Conservation (phyloP, 441 rosid genomes). For the Pelargonium citronellum region DNA sequence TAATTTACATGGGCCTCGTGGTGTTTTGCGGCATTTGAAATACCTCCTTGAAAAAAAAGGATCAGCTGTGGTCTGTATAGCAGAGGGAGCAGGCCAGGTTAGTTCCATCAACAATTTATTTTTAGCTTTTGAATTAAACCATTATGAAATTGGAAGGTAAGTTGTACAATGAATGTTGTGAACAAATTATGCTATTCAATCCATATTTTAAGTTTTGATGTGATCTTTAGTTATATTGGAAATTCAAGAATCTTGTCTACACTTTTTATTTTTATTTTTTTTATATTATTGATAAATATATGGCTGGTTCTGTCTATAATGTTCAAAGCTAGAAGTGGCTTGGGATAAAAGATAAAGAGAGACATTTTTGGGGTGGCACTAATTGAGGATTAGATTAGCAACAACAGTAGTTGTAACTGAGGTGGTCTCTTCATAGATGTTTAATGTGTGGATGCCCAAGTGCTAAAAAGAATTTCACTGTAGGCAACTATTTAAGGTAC, state of each 20-base stretch:
- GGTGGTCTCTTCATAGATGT: too few relatives aligned
- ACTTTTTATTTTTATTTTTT: background rate
- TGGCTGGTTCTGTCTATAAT: too few relatives aligned
- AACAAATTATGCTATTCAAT: background rate
- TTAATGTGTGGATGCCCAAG: too few relatives aligned
- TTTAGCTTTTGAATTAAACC: background rate
- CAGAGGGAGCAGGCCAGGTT: conserved; percentile 99
- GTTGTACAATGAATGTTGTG: background rate
- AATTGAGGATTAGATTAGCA: too few relatives aligned
- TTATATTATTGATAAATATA: too few relatives aligned
- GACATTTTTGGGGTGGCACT: too few relatives aligned
- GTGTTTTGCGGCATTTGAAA: conserved; percentile 74
- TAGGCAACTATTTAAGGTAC: background rate
- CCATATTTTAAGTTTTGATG: background rate
- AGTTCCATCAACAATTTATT: background rate
- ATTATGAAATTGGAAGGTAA: background rate
- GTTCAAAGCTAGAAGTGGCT: too few relatives aligned
- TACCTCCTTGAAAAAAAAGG: conserved; percentile 87
- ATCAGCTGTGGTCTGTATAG: conserved; percentile 89
- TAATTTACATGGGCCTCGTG: conserved; percentile 75
- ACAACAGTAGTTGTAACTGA: too few relatives aligned
- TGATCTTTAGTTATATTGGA: background rate
- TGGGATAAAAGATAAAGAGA: too few relatives aligned
- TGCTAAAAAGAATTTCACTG: background rate
- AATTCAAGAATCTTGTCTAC: background rate